Evolutionary conservation across 208 protist species (phyloP).

Genomic region (Acanthamoeba divionensis): DNA sequence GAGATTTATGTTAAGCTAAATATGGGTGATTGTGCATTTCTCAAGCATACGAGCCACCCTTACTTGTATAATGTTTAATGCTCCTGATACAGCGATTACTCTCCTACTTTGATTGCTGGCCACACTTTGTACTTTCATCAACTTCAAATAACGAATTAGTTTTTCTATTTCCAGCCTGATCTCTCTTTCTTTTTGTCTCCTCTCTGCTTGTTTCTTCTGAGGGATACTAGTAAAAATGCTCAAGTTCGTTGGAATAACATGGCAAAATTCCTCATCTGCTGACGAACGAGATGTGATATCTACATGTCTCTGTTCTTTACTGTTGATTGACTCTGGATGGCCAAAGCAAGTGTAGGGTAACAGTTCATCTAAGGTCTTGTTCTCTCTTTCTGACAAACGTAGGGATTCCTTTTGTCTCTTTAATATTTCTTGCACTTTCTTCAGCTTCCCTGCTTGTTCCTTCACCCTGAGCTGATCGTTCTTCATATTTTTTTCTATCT

Average conservation of each 20-base stretch:
- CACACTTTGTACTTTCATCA: constrained; percentile 6
- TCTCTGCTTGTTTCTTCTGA: too few relatives aligned
- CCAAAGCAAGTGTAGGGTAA: too few relatives aligned
- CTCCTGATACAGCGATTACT: constrained; percentile 26
- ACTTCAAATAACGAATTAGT: not conserved
- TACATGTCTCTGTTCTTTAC: not conserved
- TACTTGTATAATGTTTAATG: constrained; percentile 18
- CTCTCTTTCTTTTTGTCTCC: too few relatives aligned
- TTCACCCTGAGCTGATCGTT: constrained; percentile 2
- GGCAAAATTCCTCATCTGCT: not conserved
- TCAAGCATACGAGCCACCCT: not conserved
- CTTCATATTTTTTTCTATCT: constrained; percentile 42
- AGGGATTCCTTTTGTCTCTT: not conserved
- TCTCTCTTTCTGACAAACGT: not conserved
- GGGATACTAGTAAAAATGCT: not conserved
- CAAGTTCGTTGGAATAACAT: not conserved
- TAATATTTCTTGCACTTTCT: not conserved
- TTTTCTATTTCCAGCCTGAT: not conserved
- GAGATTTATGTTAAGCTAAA: not conserved
- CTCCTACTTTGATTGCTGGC: constrained; percentile 11
- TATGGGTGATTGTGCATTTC: not conserved
- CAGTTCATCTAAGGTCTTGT: too few relatives aligned
- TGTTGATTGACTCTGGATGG: too few relatives aligned
- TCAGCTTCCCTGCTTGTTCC: constrained; percentile 12
- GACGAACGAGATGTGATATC: not conserved